A percentile compares a stretch with the other conserved stretches of the same genome.
Evolutionary conservation across 1,139 yeast species (phyloP).

Genomic region (Scheffersomyces quercinus): DNA sequence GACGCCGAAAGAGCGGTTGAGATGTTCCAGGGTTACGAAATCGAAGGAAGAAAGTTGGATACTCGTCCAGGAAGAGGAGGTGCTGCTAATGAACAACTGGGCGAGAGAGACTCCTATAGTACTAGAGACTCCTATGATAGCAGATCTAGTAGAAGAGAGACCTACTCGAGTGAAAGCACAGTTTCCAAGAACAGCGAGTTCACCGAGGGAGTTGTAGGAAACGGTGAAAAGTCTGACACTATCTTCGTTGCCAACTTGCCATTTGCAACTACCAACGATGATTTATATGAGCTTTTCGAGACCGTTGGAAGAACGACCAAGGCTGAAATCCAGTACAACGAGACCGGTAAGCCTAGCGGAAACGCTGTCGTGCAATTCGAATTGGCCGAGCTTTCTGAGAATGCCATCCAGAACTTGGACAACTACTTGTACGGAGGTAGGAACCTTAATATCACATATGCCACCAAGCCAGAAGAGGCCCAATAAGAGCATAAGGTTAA

Average conservation of each 20-base stretch:
- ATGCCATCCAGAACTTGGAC: slow-evolving; percentile 72
- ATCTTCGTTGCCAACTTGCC: slow-evolving; percentile 82
- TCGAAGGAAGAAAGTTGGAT: slow-evolving; percentile 70
- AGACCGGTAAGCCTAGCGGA: slow-evolving; percentile 74
- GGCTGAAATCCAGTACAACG: slow-evolving; percentile 75
- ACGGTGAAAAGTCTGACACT: slow-evolving; percentile 64
- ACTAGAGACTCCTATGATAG: slow-evolving; percentile 6
- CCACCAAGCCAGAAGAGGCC: slow-evolving; percentile 24
- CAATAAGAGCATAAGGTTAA: neutral
- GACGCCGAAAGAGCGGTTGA: slow-evolving; percentile 66
- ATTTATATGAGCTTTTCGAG: slow-evolving; percentile 82
- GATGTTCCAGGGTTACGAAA: slow-evolving; percentile 61
- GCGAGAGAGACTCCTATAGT: slow-evolving; percentile 12
- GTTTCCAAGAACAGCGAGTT: slow-evolving; percentile 48
- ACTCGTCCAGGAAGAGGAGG: slow-evolving; percentile 61
- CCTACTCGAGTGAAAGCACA: slow-evolving; percentile 10
- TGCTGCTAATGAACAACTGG: slow-evolving; percentile 12
- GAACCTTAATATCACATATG: slow-evolving; percentile 65
- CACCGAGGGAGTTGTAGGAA: slow-evolving; percentile 62
- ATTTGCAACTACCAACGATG: slow-evolving; percentile 82
- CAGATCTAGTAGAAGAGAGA: slow-evolving; percentile 4
- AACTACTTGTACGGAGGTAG: slow-evolving; percentile 86
- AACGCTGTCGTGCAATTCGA: slow-evolving; percentile 82
- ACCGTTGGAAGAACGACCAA: slow-evolving; percentile 74
- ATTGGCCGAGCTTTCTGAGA: slow-evolving; percentile 65